A percentile compares a stretch with the other conserved stretches of the same genome.
These are phyloP conservation scores for Trichoderma arundinaceum DNA, from an alignment of 2,329 filamentous ascomycete genomes.

Conservation along the genomic window DNA sequence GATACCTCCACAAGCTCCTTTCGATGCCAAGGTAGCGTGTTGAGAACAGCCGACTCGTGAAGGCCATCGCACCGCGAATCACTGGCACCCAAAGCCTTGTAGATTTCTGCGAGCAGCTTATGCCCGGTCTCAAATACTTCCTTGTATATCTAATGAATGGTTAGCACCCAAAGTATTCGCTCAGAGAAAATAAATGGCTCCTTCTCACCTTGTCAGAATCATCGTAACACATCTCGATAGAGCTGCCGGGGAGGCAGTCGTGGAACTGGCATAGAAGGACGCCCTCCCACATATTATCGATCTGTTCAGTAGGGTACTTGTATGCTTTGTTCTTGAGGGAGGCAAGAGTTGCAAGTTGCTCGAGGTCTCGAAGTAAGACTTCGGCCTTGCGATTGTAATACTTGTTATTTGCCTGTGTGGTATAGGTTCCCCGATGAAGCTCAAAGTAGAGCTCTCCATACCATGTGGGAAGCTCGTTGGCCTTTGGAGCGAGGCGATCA, in stretches of 20 bases:
- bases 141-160: conserved; percentile 68
- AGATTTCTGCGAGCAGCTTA: conserved; percentile 71
- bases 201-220: conserved; percentile 77
- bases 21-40: conserved; percentile 86
- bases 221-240: conserved; percentile 97
- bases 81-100: conserved; percentile 68
- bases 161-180: background rate
- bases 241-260: conserved; percentile 92
- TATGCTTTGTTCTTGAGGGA: conserved; percentile 75
- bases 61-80: conserved; percentile 48
- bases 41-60: conserved; percentile 69
- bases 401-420: conserved; percentile 97
- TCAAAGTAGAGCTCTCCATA: conserved; percentile 99
- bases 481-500: conserved; percentile 79
- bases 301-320: conserved; percentile 90
- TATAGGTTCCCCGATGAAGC: conserved; percentile 95
- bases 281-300: conserved; percentile 95
- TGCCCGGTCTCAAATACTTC: conserved; percentile 80
- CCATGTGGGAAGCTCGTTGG: conserved; percentile 85
- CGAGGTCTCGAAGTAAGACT: conserved; percentile 82
- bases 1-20: conserved; percentile 73
- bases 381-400: conserved; percentile 88
- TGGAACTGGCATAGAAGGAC: conserved; percentile 96
- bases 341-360: conserved; percentile 84
- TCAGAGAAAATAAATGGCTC: background rate